phyloP scores from a whole-genome alignment of 2,329 filamentous ascomycete species.

The Mycogone perniciosa region DNA sequence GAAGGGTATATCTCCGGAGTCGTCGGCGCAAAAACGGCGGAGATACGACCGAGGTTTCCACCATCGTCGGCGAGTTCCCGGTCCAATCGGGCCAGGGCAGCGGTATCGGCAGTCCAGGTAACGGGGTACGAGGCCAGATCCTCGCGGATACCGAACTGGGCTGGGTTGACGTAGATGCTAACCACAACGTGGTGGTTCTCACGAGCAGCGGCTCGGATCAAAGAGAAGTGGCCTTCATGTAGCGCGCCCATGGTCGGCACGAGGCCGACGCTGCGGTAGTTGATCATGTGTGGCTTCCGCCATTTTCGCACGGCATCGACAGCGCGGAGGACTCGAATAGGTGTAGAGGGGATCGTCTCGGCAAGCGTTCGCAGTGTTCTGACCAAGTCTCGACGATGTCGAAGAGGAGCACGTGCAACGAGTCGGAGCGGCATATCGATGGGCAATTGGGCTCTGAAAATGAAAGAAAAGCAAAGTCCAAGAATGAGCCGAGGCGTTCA shows the following conservation, averaged over 20 bases:
- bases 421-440: not conserved
- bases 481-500: slow-evolving; percentile 10
- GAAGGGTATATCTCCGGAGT: slow-evolving; percentile 84
- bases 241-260: slow-evolving; percentile 97
- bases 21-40: slow-evolving; percentile 79
- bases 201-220: slow-evolving; percentile 75
- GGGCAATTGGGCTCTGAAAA: too few relatives aligned
- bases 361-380: slow-evolving; percentile 17
- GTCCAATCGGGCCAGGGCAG: slow-evolving; percentile 61
- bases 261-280: slow-evolving; percentile 70
- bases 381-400: slow-evolving; percentile 4
- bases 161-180: slow-evolving; percentile 92
- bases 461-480: not conserved
- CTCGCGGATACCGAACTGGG: slow-evolving; percentile 86
- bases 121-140: slow-evolving; percentile 85
- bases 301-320: slow-evolving; percentile 64
- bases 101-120: slow-evolving; percentile 76
- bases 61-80: slow-evolving; percentile 60
- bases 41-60: slow-evolving; percentile 59
- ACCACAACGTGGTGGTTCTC: slow-evolving; percentile 86
- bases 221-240: slow-evolving; percentile 82
- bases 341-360: slow-evolving; percentile 48
- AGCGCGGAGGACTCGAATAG: slow-evolving; percentile 69
- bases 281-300: slow-evolving; percentile 58
- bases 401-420: slow-evolving; percentile 7